phyloP scores from a whole-genome alignment of 176 grass and related monocot species.

The Oryza glaberrima region DNA sequence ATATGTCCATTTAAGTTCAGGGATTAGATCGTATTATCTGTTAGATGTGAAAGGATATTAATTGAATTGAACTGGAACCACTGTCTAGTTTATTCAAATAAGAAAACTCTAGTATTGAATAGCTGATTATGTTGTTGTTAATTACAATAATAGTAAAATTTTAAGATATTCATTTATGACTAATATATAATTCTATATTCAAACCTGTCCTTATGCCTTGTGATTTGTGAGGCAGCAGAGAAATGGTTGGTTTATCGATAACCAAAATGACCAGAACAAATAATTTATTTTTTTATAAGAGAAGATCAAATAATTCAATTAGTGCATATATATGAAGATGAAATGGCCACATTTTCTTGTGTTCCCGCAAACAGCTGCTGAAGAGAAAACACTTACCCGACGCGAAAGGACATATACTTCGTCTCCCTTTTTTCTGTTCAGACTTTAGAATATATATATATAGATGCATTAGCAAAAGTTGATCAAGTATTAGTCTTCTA shows the following conservation, averaged over 20 bases:
- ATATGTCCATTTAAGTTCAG: background rate
- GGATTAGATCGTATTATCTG: background rate
- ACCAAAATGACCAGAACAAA: background rate
- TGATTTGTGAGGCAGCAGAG: no score
- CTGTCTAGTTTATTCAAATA: background rate
- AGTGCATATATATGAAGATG: background rate
- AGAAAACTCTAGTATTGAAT: background rate
- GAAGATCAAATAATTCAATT: background rate
- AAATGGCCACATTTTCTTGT: background rate
- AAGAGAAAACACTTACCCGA: background rate
- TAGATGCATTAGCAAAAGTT: background rate
- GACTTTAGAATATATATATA: background rate
- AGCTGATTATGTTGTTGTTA: background rate
- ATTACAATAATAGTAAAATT: background rate
- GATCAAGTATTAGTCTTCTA: background rate
- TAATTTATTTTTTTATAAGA: background rate
- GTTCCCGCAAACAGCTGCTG: background rate
- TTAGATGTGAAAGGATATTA: background rate
- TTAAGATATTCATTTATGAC: background rate
- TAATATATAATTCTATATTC: background rate
- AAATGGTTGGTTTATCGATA: background rate
- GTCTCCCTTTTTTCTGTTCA: background rate
- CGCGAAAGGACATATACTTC: background rate
- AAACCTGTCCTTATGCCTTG: background rate
- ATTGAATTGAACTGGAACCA: background rate